Percentiles rank a stretch among this genome's conserved stretches.
Evolutionary conservation across 2,329 filamentous ascomycete species (phyloP).

Genomic region (Colletotrichum plurivorum): DNA sequence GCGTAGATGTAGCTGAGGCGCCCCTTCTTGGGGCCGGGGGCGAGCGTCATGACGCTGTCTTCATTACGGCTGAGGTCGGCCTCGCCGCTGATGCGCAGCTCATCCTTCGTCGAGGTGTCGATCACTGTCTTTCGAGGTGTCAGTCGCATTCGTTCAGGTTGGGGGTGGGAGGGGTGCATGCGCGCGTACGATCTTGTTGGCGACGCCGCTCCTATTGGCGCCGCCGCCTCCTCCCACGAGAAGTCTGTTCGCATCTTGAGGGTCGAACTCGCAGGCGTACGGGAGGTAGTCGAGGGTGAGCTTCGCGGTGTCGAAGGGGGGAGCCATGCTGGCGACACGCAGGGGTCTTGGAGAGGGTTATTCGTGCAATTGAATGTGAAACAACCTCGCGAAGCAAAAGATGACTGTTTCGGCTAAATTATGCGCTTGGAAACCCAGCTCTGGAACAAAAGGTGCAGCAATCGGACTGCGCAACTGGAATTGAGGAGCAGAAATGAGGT

Average conservation of each 20-base stretch:
- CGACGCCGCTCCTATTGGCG: constrained; percentile 83
- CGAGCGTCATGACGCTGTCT: constrained; percentile 90
- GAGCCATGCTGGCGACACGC: constrained; percentile 49
- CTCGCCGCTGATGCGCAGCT: constrained; percentile 77
- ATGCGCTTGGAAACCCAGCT: constrained; percentile 1
- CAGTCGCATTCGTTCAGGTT: constrained; percentile 26
- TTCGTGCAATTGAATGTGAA: constrained; percentile 10
- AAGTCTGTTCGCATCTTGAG: constrained; percentile 80
- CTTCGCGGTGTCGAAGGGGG: constrained; percentile 67
- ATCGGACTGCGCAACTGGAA: constrained; percentile 6
- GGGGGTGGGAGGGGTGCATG: constrained; percentile 8
- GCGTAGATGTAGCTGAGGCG: constrained; percentile 71
- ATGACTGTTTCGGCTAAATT: not conserved
- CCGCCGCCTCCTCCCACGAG: constrained; percentile 92
- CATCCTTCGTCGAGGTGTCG: constrained; percentile 75
- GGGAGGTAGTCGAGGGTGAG: constrained; percentile 84
- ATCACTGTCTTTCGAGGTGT: constrained; percentile 71
- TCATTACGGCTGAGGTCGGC: constrained; percentile 86
- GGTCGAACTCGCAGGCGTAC: constrained; percentile 91
- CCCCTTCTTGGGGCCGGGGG: constrained; percentile 69
- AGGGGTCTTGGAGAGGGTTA: constrained; percentile 15
- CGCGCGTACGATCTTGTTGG: constrained; percentile 85
- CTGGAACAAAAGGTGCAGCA: constrained; percentile 15
- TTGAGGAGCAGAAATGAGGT: not conserved
- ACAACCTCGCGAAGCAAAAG: not conserved